A percentile compares a stretch with the other conserved stretches of the same genome.
These are phyloP conservation scores for Trichoderma koningiopsis DNA, from an alignment of 2,329 filamentous ascomycete species.

Conservation along the genomic window DNA sequence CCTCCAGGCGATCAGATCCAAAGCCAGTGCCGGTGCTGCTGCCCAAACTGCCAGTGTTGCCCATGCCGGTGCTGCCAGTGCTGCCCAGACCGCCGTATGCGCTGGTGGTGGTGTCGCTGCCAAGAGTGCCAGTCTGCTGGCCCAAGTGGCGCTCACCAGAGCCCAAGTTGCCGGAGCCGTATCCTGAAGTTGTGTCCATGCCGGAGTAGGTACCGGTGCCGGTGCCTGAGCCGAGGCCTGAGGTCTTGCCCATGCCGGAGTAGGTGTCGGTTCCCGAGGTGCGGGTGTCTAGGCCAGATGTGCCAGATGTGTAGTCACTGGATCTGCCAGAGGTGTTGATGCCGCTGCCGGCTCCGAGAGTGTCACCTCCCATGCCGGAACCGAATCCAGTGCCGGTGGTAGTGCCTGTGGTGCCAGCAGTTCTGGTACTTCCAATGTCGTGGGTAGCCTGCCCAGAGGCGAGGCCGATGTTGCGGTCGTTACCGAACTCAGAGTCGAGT, in stretches of 20 bases:
- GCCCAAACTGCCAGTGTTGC: slow-evolving; percentile 26
- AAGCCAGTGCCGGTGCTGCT: slow-evolving; percentile 27
- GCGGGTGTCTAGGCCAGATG: not conserved
- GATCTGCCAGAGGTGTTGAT: slow-evolving; percentile 25
- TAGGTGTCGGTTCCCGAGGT: not conserved
- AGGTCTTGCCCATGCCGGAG: not conserved
- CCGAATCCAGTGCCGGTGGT: slow-evolving; percentile 36
- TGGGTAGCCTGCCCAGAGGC: slow-evolving; percentile 24
- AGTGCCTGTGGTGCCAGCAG: slow-evolving; percentile 34
- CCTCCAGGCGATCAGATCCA: slow-evolving; percentile 24
- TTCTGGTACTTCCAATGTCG: slow-evolving; percentile 21
- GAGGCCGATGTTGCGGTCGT: slow-evolving; percentile 36
- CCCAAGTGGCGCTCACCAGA: not conserved
- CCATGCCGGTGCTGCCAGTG: slow-evolving; percentile 18
- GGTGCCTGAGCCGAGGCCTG: not conserved
- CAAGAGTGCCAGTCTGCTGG: slow-evolving; percentile 30
- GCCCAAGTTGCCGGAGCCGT: not conserved
- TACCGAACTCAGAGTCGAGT: slow-evolving; percentile 56
- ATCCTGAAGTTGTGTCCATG: not conserved
- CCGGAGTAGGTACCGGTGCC: not conserved
- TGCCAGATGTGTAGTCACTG: slow-evolving; percentile 26
- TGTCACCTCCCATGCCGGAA: slow-evolving; percentile 32
- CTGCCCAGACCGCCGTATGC: slow-evolving; percentile 29
- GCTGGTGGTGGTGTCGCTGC: slow-evolving; percentile 18
- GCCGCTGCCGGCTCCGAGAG: slow-evolving; percentile 25